Base-by-base conservation (phyloP, 352 stramenopile genomes). In the Pythium monospermum region DNA sequence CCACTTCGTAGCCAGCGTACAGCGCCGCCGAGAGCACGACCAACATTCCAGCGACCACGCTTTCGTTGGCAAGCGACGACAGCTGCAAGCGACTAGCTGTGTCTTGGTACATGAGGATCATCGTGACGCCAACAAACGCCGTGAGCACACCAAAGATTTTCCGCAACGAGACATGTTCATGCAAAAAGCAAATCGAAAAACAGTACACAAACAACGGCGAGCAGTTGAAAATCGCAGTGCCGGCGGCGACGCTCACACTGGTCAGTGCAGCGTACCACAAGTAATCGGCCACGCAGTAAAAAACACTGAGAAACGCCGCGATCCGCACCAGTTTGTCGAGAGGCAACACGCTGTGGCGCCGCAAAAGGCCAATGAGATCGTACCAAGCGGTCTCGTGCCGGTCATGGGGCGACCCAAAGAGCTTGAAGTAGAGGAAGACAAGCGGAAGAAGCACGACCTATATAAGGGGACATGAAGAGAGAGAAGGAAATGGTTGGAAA, bases 151-250 rank as follows among this genome's bases (percentile, higher is more conserved):
- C 69, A 18, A 50, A 57, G 15, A 81, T 40, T 41, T 85, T 83
- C 25, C 57, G 50, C 10, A 63, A 16, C 16, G 56, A 56, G 23
- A 72, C n/a, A 26, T 64, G 50, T 41, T 85, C 74, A 45, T 65
- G 51, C 33, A 85, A 40, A 1, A 81, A 68, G 53, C 71, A 85
- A 35, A 85, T 68, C 7, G 74, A 85, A 49, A 85, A 85, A 57
- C 67, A 81, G 64, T 82, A 85, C 6, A 85, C 74, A 48, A 85
- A 83, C 11, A 85, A 59, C 26, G 74, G 74, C 15, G 71, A 74
- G 47, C 61, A 69, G 49, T 82, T 85, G 69, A 78, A 83, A 49
- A 85, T 79, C 10, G 71, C 69, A 0, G 66, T 82, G 16, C 69
- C 68, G 1, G 67, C 63, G 7, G 65, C 63, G 10, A 83, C 71